phyloP scores from a whole-genome alignment of 345 rosid genomes.

The Ceriops decandra region DNA sequence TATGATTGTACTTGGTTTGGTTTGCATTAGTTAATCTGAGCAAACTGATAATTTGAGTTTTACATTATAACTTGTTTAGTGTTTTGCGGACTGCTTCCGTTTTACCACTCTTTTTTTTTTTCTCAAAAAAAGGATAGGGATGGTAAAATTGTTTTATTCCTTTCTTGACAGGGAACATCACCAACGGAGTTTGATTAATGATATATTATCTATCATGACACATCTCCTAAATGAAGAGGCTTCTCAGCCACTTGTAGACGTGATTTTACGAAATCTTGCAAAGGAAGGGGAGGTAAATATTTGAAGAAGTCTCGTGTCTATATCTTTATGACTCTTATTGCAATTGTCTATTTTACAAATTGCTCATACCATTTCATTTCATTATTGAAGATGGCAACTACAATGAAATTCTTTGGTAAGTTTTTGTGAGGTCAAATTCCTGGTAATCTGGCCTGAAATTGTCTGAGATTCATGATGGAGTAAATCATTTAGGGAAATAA shows the following conservation, averaged over 20 bases:
- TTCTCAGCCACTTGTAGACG: constrained; percentile 43
- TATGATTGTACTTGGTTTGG: background rate
- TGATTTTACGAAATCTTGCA: constrained; percentile 64
- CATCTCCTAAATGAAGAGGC: constrained; percentile 67
- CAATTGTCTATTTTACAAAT: background rate
- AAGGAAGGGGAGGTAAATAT: constrained; percentile 54
- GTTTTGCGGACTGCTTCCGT: constrained; percentile 1
- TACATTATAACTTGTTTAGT: background rate
- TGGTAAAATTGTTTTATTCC: constrained; percentile 4
- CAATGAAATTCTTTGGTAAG: too few relatives aligned
- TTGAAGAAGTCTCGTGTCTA: background rate
- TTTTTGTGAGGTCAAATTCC: too few relatives aligned
- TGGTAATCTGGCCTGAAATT: too few relatives aligned
- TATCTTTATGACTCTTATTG: background rate
- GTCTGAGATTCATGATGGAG: too few relatives aligned
- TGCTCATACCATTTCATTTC: background rate
- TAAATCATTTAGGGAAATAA: too few relatives aligned
- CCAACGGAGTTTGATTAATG: constrained; percentile 47
- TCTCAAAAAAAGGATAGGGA: background rate
- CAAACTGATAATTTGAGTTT: too few relatives aligned
- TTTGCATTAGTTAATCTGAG: too few relatives aligned
- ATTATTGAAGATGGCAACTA: too few relatives aligned
- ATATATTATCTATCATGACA: constrained; percentile 61
- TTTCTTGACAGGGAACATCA: constrained; percentile 55
- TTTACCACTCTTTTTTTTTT: constrained; percentile 3